Conservation (phyloP, 148 eudicot species). For the Silene conica region DNA sequence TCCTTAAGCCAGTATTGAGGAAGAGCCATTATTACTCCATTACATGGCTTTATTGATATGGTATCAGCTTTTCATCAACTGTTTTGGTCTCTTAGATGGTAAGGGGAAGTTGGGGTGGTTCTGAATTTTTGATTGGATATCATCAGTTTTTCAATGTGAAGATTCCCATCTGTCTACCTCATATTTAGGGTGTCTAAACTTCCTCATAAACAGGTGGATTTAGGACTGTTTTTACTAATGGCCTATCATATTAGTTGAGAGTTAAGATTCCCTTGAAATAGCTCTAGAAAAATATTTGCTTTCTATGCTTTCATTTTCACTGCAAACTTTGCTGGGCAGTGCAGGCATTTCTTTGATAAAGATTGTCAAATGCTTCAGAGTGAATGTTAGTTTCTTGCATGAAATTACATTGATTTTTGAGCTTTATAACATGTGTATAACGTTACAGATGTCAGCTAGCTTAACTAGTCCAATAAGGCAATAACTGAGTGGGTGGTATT, state of each 20-base stretch:
- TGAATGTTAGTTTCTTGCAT: background rate
- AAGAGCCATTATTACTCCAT: slow-evolving; percentile 15
- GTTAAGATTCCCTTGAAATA: background rate
- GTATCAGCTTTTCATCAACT: slow-evolving; percentile 19
- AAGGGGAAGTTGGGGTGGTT: slow-evolving; percentile 12
- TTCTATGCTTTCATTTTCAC: background rate
- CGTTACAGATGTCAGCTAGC: no score
- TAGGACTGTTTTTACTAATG: slow-evolving; percentile 11
- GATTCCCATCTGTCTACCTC: slow-evolving; percentile 9
- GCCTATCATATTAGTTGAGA: background rate
- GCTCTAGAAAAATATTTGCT: background rate
- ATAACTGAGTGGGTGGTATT: no score
- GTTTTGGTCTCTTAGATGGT: slow-evolving; percentile 8
- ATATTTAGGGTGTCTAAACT: background rate
- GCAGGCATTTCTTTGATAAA: slow-evolving; percentile 1
- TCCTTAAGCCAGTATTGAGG: background rate
- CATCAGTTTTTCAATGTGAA: slow-evolving; percentile 7
- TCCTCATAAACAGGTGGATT: slow-evolving; percentile 5
- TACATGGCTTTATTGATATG: slow-evolving; percentile 19
- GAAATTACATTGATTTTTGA: background rate
- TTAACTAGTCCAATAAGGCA: no score
- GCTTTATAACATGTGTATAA: no score
- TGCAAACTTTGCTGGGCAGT: slow-evolving; percentile 7
- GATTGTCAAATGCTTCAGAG: background rate
- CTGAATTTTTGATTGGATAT: slow-evolving; percentile 3